These are phyloP conservation scores for Oropetium thomaeum DNA, from an alignment of 176 grass and related monocot genomes.

Conservation along the genomic window DNA sequence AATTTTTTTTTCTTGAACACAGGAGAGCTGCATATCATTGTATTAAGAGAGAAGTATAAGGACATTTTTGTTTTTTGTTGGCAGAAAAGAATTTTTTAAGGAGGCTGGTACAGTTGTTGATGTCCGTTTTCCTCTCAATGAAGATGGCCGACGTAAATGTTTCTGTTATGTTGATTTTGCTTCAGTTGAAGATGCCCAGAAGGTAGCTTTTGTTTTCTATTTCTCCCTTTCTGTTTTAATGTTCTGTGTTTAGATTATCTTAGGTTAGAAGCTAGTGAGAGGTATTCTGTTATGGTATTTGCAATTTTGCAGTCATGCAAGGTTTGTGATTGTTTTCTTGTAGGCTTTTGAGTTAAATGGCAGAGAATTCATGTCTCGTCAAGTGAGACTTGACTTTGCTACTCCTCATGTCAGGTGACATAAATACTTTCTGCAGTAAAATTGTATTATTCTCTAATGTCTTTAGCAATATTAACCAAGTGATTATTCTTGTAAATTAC, in stretches of 20 bases:
- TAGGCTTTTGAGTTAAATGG: slow-evolving; percentile 64
- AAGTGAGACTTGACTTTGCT: slow-evolving; percentile 66
- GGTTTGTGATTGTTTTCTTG: not conserved
- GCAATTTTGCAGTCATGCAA: not conserved
- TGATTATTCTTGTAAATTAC: not conserved
- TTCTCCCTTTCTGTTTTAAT: too few relatives aligned
- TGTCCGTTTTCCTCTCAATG: slow-evolving; percentile 48
- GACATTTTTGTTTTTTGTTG: not conserved
- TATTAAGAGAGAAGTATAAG: not conserved
- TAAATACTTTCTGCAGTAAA: not conserved
- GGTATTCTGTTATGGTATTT: not conserved
- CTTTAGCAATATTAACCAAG: not conserved
- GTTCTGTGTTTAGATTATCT: not conserved
- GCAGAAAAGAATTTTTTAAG: slow-evolving; percentile 70
- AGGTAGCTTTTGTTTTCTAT: slow-evolving; percentile 28
- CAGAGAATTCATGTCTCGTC: slow-evolving; percentile 52
- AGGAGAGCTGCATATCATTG: too few relatives aligned
- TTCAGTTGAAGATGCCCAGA: slow-evolving; percentile 53
- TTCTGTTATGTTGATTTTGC: slow-evolving; percentile 82
- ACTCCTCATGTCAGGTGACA: slow-evolving; percentile 66
- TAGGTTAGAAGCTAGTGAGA: not conserved
- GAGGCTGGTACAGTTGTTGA: slow-evolving; percentile 59
- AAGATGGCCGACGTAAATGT: slow-evolving; percentile 55
- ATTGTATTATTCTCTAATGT: not conserved
- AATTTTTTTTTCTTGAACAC: too few relatives aligned